Evolutionary conservation across 371 early-diverging fungal species (phyloP).

Genomic region (Haplosporangium sp.): DNA sequence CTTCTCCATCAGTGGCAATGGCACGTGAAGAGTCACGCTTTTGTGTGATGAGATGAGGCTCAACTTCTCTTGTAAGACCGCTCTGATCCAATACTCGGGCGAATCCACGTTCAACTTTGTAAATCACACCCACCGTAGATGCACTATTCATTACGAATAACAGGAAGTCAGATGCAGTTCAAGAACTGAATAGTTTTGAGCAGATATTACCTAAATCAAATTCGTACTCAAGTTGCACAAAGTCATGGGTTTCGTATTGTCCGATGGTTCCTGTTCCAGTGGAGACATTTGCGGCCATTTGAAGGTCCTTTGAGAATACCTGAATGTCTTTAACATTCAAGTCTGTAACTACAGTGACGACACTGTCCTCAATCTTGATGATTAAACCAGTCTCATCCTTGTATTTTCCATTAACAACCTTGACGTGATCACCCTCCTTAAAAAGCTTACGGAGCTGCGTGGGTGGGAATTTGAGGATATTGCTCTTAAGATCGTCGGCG

Average conservation of each 20-base stretch:
- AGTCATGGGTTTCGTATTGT: conserved; percentile 86
- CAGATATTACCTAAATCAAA: not conserved
- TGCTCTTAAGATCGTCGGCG: conserved; percentile 64
- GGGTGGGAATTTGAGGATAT: conserved; percentile 58
- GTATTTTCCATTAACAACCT: conserved; percentile 92
- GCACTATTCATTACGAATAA: conserved; percentile 56
- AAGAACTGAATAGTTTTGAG: not conserved
- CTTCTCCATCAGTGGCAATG: conserved; percentile 82
- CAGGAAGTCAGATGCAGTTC: not conserved
- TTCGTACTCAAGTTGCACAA: conserved; percentile 85
- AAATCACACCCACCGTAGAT: conserved; percentile 85
- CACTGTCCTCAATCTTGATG: conserved; percentile 79
- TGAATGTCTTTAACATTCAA: conserved; percentile 77
- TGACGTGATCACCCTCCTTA: conserved; percentile 92
- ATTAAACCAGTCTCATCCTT: conserved; percentile 92
- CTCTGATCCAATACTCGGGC: conserved; percentile 86
- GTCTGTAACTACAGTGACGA: conserved; percentile 88
- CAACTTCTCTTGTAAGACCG: conserved; percentile 75
- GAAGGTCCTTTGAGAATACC: conserved; percentile 92
- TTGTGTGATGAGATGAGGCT: conserved; percentile 77
- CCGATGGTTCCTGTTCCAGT: conserved; percentile 55
- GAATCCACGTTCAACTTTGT: conserved; percentile 82
- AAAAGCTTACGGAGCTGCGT: conserved; percentile 89
- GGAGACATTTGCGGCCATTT: conserved; percentile 74
- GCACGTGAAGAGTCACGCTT: conserved; percentile 76